Evolutionary conservation across 2,329 filamentous ascomycete genomes (phyloP).

Genomic region (Xylaria sp.): DNA sequence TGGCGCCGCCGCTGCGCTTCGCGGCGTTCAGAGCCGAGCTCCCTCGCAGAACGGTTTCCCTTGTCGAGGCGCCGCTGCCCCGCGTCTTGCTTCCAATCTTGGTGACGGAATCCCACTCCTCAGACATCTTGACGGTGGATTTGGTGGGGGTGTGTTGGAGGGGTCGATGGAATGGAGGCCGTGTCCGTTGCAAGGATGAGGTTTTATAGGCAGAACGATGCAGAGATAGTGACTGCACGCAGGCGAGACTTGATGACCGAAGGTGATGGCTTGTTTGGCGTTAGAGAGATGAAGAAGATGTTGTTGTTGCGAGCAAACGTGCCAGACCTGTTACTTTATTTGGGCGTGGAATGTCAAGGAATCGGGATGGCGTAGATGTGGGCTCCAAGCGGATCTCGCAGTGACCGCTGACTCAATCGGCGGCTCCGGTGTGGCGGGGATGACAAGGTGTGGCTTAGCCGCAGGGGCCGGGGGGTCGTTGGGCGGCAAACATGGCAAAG

Average conservation of each 20-base stretch:
- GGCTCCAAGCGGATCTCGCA: constrained; percentile 36
- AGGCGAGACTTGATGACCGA: background rate
- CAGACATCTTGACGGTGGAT: constrained; percentile 65
- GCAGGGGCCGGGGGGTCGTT: background rate
- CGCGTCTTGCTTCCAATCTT: constrained; percentile 91
- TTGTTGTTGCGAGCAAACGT: background rate
- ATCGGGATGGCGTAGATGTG: constrained; percentile 37
- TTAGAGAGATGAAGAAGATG: background rate
- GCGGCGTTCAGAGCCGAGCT: constrained; percentile 87
- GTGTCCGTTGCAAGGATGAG: background rate
- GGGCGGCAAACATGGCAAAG: background rate
- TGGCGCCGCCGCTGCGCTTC: constrained; percentile 74
- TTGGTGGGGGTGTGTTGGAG: constrained; percentile 38
- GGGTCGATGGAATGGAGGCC: constrained; percentile 9
- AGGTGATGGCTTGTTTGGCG: background rate
- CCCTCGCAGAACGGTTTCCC: constrained; percentile 89
- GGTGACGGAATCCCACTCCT: constrained; percentile 81
- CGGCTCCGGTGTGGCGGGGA: constrained; percentile 27
- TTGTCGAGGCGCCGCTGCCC: constrained; percentile 67
- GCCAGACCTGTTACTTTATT: constrained; percentile 25
- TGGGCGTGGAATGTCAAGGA: constrained; percentile 41
- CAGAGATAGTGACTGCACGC: background rate
- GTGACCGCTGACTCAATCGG: constrained; percentile 41
- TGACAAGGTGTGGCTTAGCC: constrained; percentile 16
- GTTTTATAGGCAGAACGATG: background rate